phyloP scores from a whole-genome alignment of 2,329 filamentous ascomycete species.

The Sporothrix mexicana region DNA sequence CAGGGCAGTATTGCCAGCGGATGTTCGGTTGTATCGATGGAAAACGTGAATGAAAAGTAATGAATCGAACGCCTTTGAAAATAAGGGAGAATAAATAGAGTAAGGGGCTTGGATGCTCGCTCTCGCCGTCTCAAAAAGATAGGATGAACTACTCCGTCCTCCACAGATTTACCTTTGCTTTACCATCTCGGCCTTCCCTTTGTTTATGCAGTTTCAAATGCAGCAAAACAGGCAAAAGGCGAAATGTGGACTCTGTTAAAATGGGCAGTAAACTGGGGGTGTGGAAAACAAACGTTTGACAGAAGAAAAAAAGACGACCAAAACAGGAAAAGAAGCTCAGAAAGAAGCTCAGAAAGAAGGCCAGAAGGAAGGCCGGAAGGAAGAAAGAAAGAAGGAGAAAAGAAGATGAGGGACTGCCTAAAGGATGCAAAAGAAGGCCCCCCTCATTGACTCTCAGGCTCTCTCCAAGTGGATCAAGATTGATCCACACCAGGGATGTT shows the following conservation, averaged over 20 bases:
- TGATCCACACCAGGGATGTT: constrained; percentile 26
- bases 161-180: neutral
- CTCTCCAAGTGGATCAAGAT: constrained; percentile 21
- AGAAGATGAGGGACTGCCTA: neutral
- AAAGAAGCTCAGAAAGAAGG: neutral
- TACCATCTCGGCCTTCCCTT: neutral
- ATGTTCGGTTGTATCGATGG: neutral
- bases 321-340: neutral
- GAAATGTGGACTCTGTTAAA: neutral
- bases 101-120: neutral
- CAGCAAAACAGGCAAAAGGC: constrained; percentile 27
- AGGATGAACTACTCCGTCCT: constrained; percentile 7
- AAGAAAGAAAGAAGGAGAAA: neutral
- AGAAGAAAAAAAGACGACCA: neutral
- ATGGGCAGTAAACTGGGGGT: neutral
- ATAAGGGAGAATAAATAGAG: neutral
- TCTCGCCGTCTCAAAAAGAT: neutral
- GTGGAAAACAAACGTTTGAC: neutral
- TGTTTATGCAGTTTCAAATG: constrained; percentile 27
- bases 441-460: neutral
- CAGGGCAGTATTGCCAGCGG: neutral
- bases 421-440: neutral
- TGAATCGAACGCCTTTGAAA: no score
- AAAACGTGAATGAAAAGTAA: neutral
- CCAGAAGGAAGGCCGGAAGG: neutral